Conservation (phyloP, 2,329 filamentous ascomycete species). For the Penicillium sp. region DNA sequence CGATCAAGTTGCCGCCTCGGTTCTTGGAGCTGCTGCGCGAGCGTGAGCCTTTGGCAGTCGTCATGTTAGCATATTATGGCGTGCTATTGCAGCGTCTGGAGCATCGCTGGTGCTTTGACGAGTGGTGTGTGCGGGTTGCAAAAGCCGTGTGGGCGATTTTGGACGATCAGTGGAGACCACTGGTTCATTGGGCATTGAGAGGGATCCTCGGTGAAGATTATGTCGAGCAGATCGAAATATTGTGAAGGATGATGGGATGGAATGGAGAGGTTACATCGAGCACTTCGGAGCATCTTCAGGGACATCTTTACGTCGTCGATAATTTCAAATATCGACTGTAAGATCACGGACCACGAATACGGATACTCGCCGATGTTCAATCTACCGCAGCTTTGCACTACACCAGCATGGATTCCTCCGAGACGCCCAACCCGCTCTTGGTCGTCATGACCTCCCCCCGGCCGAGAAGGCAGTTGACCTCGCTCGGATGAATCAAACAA, state of each 20-base stretch:
- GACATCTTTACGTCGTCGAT: too few relatives aligned
- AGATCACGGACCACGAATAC: neutral
- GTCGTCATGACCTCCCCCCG: slow-evolving; percentile 14
- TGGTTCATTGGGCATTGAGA: slow-evolving; percentile 30
- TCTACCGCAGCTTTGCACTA: too few relatives aligned
- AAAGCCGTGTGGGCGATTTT: slow-evolving; percentile 51
- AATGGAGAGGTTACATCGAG: too few relatives aligned
- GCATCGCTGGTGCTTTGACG: slow-evolving; percentile 63
- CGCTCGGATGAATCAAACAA: slow-evolving; percentile 22
- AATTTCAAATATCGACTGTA: too few relatives aligned
- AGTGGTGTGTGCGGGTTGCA: slow-evolving; percentile 62
- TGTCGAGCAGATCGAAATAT: slow-evolving; percentile 10
- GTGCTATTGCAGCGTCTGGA: slow-evolving; percentile 55
- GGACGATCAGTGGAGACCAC: slow-evolving; percentile 30
- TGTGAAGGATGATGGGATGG: neutral
- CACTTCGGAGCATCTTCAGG: too few relatives aligned
- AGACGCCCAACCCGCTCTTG: slow-evolving; percentile 17
- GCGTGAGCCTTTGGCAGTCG: slow-evolving; percentile 44
- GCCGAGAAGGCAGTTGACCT: slow-evolving; percentile 23
- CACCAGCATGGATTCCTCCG: slow-evolving; percentile 2
- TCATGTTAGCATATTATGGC: slow-evolving; percentile 60
- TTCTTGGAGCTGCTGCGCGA: slow-evolving; percentile 38
- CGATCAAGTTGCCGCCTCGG: slow-evolving; percentile 31
- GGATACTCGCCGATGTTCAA: neutral
- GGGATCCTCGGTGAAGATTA: slow-evolving; percentile 28